Base-by-base conservation (phyloP, 1,284 basidiomycete species). In the Ustilago xerochloae region DNA sequence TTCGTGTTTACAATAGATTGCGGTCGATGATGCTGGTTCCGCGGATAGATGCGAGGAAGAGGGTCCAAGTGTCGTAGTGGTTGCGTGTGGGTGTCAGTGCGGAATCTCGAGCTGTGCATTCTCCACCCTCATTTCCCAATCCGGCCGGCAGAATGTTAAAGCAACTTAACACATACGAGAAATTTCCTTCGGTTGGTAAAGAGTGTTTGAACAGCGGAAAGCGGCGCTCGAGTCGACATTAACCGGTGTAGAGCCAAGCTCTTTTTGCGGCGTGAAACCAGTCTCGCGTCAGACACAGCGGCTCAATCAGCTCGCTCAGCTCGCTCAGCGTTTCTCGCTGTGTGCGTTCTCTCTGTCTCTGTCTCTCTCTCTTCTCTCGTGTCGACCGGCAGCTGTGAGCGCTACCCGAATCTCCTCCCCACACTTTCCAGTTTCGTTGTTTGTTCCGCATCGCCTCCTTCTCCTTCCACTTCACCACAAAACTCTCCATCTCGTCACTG, bases 391-490 rank as follows among this genome's bases (percentile, higher is more conserved):
- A 36, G 30, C 13, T n/a, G n/a, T n/a, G n/a, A n/a, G n/a, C n/a
- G n/a, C n/a, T 29, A 49, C n/a, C 47, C 28, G 47, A 38, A 54
- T 54, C 41, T n/a, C n/a, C 32, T 22, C 41, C 52, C 39, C 52
- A 26, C 52, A 45, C 41, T 43, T 51, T 51, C 41, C 10, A 13
- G 12, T 43, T 7, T 39, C 38, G 6, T 15, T n/a, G n/a, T 15
- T 28, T 15, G 24, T 9, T 30, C 1, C 4, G 46, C 28, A 26
- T 9, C 22, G 15, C 46, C 30, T 24, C 22, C 16, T 24, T 43
- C 12, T n/a, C n/a, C n/a, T n/a, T n/a, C n/a, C n/a, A n/a, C 20
- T n/a, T 43, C 7, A 43, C 41, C 41, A 24, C 26, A 20, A 43
- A 10, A 24, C 26, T 24, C 22, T 24, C 26, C 41, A 15, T 18